Percentiles rank a stretch among this genome's conserved stretches.
Evolutionary conservation across 495 filamentous ascomycete genomes (phyloP).

Genomic region (Talaromyces thailandensis): DNA sequence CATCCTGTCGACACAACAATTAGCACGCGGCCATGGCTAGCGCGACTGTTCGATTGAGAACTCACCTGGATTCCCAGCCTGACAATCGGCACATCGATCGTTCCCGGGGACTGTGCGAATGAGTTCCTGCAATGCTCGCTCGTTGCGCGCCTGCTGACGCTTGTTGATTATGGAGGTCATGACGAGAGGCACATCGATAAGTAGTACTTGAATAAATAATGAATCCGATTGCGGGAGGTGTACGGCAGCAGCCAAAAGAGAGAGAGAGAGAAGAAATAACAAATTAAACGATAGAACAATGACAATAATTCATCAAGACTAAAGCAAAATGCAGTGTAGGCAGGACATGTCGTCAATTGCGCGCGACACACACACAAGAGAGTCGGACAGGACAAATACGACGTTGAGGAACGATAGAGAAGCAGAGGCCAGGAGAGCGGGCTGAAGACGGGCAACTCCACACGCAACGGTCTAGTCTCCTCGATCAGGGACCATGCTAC

Average conservation of each 20-base stretch:
- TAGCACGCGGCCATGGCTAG: slow-evolving; percentile 1
- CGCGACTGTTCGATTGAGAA: slow-evolving; percentile 10
- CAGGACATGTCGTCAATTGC: not conserved
- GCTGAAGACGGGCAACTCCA: not conserved
- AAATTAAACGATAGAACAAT: not conserved
- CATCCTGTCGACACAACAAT: slow-evolving; percentile 52
- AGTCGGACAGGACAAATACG: not conserved
- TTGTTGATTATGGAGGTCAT: slow-evolving; percentile 64
- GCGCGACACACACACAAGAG: not conserved
- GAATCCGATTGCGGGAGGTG: not conserved
- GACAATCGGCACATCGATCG: slow-evolving; percentile 90
- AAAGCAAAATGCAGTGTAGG: not conserved
- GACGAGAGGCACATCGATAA: slow-evolving; percentile 1
- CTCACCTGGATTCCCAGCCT: slow-evolving; percentile 83
- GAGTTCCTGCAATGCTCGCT: slow-evolving; percentile 82
- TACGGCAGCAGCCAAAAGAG: not conserved
- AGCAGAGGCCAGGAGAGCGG: not conserved
- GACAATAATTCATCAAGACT: not conserved
- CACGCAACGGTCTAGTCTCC: not conserved
- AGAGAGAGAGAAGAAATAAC: not conserved
- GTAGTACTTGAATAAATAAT: not conserved
- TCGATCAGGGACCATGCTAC: not conserved
- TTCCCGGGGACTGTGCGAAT: slow-evolving; percentile 84
- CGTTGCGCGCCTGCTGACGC: slow-evolving; percentile 94
- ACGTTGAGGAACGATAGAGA: not conserved